A percentile compares a stretch with the other conserved stretches of the same genome.
Conservation (phyloP, 1,139 yeast species). For the Geotrichum australiense region DNA sequence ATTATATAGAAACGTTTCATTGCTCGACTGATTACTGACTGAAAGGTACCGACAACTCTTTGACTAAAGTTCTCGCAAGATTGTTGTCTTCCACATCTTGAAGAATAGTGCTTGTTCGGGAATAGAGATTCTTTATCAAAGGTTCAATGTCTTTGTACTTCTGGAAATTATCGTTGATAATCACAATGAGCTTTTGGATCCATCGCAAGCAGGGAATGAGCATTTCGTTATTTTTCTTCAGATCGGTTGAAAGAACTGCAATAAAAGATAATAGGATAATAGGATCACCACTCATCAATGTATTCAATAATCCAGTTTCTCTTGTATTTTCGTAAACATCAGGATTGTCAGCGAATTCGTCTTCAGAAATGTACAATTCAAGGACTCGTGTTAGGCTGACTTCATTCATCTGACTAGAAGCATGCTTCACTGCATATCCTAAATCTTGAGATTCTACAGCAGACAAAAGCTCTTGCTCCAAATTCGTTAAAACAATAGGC, state of each 20-base stretch:
- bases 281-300: slow-evolving; percentile 12
- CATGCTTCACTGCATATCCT: slow-evolving; percentile 15
- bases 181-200: slow-evolving; percentile 13
- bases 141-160: slow-evolving; percentile 8
- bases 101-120: slow-evolving; percentile 8
- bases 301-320: slow-evolving; percentile 8
- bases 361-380: slow-evolving; percentile 7
- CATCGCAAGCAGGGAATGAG: slow-evolving; percentile 12
- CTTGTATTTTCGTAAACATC: not conserved
- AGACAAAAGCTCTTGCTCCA: slow-evolving; percentile 9
- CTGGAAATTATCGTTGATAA: slow-evolving; percentile 14
- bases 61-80: too few species aligned
- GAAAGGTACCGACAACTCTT: too few species aligned
- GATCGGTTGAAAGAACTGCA: slow-evolving; percentile 16
- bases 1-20: too few species aligned
- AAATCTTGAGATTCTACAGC: slow-evolving; percentile 11
- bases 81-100: too few species aligned
- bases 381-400: slow-evolving; percentile 14
- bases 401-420: slow-evolving; percentile 9
- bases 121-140: slow-evolving; percentile 10
- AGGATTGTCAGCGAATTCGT: slow-evolving; percentile 2
- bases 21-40: too few species aligned
- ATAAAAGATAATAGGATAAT: slow-evolving; percentile 14
- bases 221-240: slow-evolving; percentile 5
- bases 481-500: slow-evolving; percentile 5